phyloP scores from a whole-genome alignment of 768 basidiomycete genomes.

The Hericium coralloides region DNA sequence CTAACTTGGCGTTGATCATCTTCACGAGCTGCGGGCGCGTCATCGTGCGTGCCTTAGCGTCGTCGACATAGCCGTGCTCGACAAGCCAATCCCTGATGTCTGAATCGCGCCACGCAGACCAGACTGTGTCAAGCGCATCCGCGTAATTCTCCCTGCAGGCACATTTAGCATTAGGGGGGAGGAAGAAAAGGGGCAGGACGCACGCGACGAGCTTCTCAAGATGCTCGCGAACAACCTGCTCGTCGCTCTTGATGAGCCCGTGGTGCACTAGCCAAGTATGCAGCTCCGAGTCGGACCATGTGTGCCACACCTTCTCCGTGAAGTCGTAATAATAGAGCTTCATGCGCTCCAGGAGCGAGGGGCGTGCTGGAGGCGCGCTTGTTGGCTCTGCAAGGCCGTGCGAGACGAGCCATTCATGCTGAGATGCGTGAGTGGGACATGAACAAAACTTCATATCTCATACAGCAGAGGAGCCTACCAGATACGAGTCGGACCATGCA shows the following conservation, averaged over 20 bases:
- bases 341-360: constrained; percentile 59
- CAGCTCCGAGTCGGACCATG: constrained; percentile 76
- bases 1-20: constrained; percentile 63
- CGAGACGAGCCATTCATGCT: constrained; percentile 79
- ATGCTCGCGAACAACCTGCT: constrained; percentile 62
- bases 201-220: constrained; percentile 64
- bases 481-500: constrained; percentile 80
- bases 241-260: constrained; percentile 62
- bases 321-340: constrained; percentile 65
- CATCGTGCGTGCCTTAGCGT: constrained; percentile 37
- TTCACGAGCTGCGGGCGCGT: constrained; percentile 71
- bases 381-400: constrained; percentile 65
- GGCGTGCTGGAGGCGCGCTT: constrained; percentile 43
- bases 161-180: not conserved
- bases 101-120: constrained; percentile 64
- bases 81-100: constrained; percentile 68
- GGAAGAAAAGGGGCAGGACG: constrained; percentile 16
- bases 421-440: not conserved
- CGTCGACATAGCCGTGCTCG: constrained; percentile 53
- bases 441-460: not conserved
- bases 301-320: constrained; percentile 37
- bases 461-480: constrained; percentile 35
- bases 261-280: constrained; percentile 74
- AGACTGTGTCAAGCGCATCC: constrained; percentile 49
- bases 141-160: constrained; percentile 55